Base-by-base conservation (phyloP, 1,139 yeast genomes). In the Candida sp. region DNA sequence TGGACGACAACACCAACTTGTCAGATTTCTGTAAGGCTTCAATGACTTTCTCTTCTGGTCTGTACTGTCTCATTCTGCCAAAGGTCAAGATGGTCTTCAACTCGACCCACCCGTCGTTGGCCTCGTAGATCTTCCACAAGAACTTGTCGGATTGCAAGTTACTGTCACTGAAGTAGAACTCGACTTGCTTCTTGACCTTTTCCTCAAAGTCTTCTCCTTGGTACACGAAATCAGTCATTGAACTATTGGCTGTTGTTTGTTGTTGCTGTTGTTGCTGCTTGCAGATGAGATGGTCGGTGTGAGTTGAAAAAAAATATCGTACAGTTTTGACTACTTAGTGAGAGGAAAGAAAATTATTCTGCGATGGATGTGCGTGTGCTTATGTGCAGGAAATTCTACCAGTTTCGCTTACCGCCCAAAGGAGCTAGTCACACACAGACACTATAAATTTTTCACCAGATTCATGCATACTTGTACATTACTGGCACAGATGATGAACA, bases 41-140 rank as follows among this genome's bases (percentile, higher is more conserved):
- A 53, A 90, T 90, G 39, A 94, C 90, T 55, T 83, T 83, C 53
- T 90, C 92, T 59, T 89, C 80, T 38, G 98, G 98, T 69, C 96
- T 84, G 77, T 85, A 94, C 68, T 90, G 92, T 72, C 91, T 90
- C 98, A 94, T 94, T 72, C 99, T 86, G 65, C 92, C 88, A 70
- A 94, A 94, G 37, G 92, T 87, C 57, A 96, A 91, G 65, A 94
- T 86, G 50, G 96, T 88, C 61, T 88, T 83, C 65, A 94, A 88
- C 61, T 96, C 96, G 46, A 94, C 97, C 98, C 98, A 94, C 34
- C 97, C 97, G 56, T 90, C 91, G 66, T 91, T 91, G 60, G 96
- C 87, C 67, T 88, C 92, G 59, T 93, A 87, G 35, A 90, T 86
- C 57, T 89, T 86, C 85, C 89, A 92, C 65, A 94, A 78, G 62